A percentile compares a stretch with the other conserved stretches of the same genome.
phyloP scores from a whole-genome alignment of 371 early-diverging fungal species.

The Mucor piriformis region DNA sequence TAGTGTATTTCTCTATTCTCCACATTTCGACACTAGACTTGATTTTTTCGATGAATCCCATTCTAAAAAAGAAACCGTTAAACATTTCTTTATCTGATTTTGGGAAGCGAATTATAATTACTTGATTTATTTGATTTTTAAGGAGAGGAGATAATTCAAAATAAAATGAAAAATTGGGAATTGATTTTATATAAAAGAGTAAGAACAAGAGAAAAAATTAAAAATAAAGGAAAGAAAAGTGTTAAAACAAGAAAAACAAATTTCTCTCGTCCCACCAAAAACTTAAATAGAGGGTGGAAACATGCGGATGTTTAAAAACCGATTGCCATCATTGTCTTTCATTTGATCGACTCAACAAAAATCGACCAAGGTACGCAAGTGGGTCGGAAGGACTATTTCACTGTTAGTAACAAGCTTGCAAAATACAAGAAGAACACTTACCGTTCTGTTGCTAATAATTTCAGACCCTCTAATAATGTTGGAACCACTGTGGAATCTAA shows the following conservation, averaged over 20 bases:
- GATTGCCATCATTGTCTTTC: constrained; percentile 6
- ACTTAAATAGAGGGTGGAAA: not conserved
- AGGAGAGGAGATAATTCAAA: constrained; percentile 9
- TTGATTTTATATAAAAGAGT: not conserved
- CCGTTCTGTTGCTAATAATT: constrained; percentile 61
- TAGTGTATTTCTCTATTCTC: constrained; percentile 69
- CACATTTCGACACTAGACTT: constrained; percentile 66
- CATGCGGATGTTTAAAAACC: not conserved
- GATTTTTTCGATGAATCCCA: constrained; percentile 63
- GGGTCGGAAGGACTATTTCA: constrained; percentile 46
- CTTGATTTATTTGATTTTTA: not conserved
- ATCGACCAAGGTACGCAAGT: constrained; percentile 48
- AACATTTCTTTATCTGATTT: not conserved
- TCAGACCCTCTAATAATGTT: constrained; percentile 68
- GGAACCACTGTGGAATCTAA: constrained; percentile 65
- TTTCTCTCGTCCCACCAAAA: not conserved
- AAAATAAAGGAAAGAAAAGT: not conserved
- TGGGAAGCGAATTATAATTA: not conserved
- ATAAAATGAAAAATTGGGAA: not conserved
- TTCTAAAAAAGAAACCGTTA: constrained; percentile 17
- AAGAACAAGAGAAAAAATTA: constrained; percentile 3
- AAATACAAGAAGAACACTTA: constrained; percentile 22
- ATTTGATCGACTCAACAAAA: constrained; percentile 35
- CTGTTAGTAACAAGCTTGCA: not conserved
- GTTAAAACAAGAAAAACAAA: not conserved